phyloP scores from a whole-genome alignment of 805 yeast species.

The Candida wancherniae region DNA sequence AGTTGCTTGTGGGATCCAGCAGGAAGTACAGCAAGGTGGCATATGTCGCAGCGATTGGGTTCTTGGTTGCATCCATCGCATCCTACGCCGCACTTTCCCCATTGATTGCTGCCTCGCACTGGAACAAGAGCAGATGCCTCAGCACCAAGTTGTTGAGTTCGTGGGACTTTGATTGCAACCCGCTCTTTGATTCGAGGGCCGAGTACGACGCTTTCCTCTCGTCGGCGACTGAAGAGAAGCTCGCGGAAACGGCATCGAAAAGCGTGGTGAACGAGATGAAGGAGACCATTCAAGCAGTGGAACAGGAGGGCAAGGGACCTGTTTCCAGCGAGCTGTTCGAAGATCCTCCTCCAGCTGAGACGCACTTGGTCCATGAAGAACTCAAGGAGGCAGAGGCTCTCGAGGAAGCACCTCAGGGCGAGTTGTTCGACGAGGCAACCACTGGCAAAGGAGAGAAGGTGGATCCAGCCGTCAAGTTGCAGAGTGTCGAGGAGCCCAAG shows the following conservation, averaged over 20 bases:
- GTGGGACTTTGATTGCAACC: constrained; percentile 89
- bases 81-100: constrained; percentile 66
- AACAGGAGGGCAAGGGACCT: constrained; percentile 2
- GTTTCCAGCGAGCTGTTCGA: constrained; percentile 4
- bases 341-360: constrained; percentile 15
- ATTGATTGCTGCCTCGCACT: constrained; percentile 68
- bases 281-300: constrained; percentile 8
- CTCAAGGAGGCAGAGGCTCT: constrained; percentile 8
- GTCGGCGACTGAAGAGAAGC: constrained; percentile 2
- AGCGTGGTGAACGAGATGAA: constrained; percentile 10
- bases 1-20: constrained; percentile 38
- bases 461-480: constrained; percentile 2
- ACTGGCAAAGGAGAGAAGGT: constrained; percentile 1
- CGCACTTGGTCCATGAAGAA: constrained; percentile 12
- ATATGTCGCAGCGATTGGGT: constrained; percentile 40
- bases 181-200: constrained; percentile 37
- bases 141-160: constrained; percentile 51
- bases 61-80: constrained; percentile 46
- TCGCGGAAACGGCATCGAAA: constrained; percentile 6
- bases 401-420: constrained; percentile 13
- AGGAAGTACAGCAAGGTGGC: constrained; percentile 42
- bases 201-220: constrained; percentile 19
- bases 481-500: constrained; percentile 1
- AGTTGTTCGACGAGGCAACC: constrained; percentile 14
- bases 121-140: constrained; percentile 71